Evolutionary conservation across 2,329 filamentous ascomycete species (phyloP).

Genomic region (Colletotrichum orbiculare): DNA sequence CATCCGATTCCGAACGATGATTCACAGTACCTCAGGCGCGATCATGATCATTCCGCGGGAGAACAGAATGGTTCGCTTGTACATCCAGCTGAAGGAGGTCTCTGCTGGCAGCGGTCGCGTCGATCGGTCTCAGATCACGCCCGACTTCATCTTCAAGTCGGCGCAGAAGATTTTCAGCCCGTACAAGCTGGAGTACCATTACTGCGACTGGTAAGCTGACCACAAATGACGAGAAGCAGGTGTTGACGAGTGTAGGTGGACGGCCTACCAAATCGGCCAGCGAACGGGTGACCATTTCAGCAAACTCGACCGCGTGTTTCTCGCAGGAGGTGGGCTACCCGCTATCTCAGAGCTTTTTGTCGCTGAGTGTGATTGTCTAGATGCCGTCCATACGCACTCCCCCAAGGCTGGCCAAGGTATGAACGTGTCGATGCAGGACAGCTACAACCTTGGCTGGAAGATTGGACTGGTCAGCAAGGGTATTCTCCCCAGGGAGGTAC

Average conservation of each 20-base stretch:
- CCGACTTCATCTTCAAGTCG: slow-evolving; percentile 68
- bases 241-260: slow-evolving; percentile 54
- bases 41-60: slow-evolving; percentile 75
- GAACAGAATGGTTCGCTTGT: slow-evolving; percentile 70
- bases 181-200: slow-evolving; percentile 71
- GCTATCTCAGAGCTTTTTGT: background rate
- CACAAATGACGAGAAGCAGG: too few species aligned
- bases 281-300: slow-evolving; percentile 69
- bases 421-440: slow-evolving; percentile 78
- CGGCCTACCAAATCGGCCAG: slow-evolving; percentile 75
- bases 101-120: slow-evolving; percentile 50
- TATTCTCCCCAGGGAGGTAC: slow-evolving; percentile 52
- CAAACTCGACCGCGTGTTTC: slow-evolving; percentile 69
- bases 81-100: slow-evolving; percentile 68
- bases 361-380: slow-evolving; percentile 42
- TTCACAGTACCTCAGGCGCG: slow-evolving; percentile 66
- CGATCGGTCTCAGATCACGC: slow-evolving; percentile 70
- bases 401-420: slow-evolving; percentile 78
- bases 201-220: slow-evolving; percentile 65
- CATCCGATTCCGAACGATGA: slow-evolving; percentile 67
- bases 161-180: slow-evolving; percentile 73
- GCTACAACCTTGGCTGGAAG: slow-evolving; percentile 69
- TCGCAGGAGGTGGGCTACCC: slow-evolving; percentile 61
- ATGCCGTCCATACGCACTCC: slow-evolving; percentile 67
- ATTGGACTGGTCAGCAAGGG: slow-evolving; percentile 59